phyloP scores from a whole-genome alignment of 805 yeast genomes.

The Schwanniomyces pseudopolymorphus region DNA sequence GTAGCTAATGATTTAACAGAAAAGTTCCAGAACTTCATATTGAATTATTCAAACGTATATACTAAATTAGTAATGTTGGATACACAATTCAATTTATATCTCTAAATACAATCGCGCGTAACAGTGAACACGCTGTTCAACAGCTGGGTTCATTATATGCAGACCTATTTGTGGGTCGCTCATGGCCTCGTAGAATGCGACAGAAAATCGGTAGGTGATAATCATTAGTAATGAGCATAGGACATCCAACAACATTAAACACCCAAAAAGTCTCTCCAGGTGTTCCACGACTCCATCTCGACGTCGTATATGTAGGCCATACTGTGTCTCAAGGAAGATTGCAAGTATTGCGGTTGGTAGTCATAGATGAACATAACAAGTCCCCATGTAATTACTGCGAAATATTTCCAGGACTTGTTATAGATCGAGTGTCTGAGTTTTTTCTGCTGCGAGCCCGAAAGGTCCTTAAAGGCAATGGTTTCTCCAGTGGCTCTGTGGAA shows the following conservation, averaged over 20 bases:
- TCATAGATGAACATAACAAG: constrained; percentile 69
- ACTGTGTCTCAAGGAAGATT: constrained; percentile 61
- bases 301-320: constrained; percentile 71
- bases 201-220: no score
- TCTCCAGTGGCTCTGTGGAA: constrained; percentile 14
- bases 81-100: background rate
- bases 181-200: no score
- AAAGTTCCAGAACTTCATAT: constrained; percentile 43
- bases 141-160: background rate
- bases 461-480: constrained; percentile 21
- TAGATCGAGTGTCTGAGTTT: constrained; percentile 28
- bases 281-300: constrained; percentile 51
- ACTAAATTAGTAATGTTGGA: background rate
- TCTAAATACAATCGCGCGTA: constrained; percentile 1
- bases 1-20: constrained; percentile 38
- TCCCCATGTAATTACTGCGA: constrained; percentile 71
- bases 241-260: constrained; percentile 6
- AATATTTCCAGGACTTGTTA: constrained; percentile 52
- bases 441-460: constrained; percentile 31
- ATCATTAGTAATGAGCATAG: background rate
- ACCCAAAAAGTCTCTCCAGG: constrained; percentile 47
- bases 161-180: no score
- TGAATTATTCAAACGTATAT: background rate
- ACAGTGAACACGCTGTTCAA: constrained; percentile 8
- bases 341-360: constrained; percentile 60